Base-by-base conservation (phyloP, 805 yeast species). In the Saccharomycopsis schoenii region DNA sequence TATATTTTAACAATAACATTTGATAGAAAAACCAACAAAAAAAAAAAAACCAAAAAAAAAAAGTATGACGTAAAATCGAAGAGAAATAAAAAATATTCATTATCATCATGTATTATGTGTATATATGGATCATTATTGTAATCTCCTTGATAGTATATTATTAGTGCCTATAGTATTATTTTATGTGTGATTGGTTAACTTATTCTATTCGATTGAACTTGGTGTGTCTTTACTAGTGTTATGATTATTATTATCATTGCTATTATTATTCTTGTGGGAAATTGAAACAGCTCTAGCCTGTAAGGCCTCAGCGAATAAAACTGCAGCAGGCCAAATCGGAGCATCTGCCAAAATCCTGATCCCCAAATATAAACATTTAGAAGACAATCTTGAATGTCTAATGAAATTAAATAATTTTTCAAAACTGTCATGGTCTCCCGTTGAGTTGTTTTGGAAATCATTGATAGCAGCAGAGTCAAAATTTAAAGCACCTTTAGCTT, bases 311-410 rank as follows among this genome's bases (percentile, higher is more conserved):
- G 93, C 93, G 74, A 87, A 86, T 19, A 85, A 81, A 70, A 88
- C 74, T 0, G 91, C 88, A 58, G 87, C 79, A 0, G 94, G 94
- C 96, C 96, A 88, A 29, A 88, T 86, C 15, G 94, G 94, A 0
- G 92, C 92, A 74, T 88, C 94, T 3, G 91, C 90, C 58, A 88
- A 75, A 37, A 88, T 85, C 66, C 90, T 75, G 12, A 88, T 88
- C 50, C 94, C 96, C 43, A 88, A 72, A 60, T 85, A 84, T 50
- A 88, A 72, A 21, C 85, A 77, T 68, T 84, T 80, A 58, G 80
- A 76, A 19, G 85, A 81, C 58, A 82, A 74, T 68, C 80, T 75
- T 14, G 82, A 81, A 57, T 74, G 74, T 51, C 74, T 70, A 55
- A 84, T 80, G 24, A 81, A 76, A 56, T 70, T 74, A 10, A 77